Evolutionary conservation across 2,329 filamentous ascomycete genomes (phyloP).

Genomic region (Nigrospora osmanthi): DNA sequence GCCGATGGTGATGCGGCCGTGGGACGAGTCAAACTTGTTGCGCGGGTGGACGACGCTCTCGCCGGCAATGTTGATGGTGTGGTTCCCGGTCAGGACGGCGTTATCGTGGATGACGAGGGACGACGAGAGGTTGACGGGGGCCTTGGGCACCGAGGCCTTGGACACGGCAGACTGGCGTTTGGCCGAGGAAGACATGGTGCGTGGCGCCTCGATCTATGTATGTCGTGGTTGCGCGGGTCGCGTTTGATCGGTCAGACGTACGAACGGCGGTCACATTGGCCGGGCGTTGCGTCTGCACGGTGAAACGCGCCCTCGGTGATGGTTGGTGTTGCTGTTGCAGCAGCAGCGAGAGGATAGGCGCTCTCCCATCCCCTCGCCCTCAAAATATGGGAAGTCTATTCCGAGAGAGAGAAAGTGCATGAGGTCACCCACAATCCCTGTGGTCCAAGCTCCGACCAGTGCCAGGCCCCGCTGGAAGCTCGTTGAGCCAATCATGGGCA

Average conservation of each 20-base stretch:
- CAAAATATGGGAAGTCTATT: too few relatives aligned
- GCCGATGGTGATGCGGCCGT: conserved; percentile 73
- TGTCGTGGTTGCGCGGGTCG: too few relatives aligned
- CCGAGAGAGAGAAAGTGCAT: conserved; percentile 3
- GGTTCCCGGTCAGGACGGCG: conserved; percentile 58
- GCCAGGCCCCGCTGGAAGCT: conserved; percentile 1
- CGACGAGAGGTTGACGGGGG: conserved; percentile 54
- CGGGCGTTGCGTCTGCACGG: too few relatives aligned
- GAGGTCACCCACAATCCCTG: conserved; percentile 3
- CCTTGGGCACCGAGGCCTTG: conserved; percentile 45
- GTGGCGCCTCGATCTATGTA: too few relatives aligned
- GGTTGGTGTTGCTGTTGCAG: too few relatives aligned
- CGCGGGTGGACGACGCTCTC: conserved; percentile 84
- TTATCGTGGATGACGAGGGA: conserved; percentile 55
- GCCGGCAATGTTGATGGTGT: conserved; percentile 71
- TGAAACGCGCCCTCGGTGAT: too few relatives aligned
- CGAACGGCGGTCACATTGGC: too few relatives aligned
- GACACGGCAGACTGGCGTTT: conserved; percentile 52
- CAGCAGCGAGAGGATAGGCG: too few relatives aligned
- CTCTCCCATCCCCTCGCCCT: too few relatives aligned
- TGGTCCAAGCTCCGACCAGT: conserved; percentile 6
- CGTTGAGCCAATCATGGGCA: conserved; percentile 4
- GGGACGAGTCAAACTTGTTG: conserved; percentile 66
- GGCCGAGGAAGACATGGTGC: conserved; percentile 32
- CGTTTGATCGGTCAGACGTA: too few relatives aligned